phyloP scores from a whole-genome alignment of 2,329 filamentous ascomycete genomes.

The Diplodia sapinea region DNA sequence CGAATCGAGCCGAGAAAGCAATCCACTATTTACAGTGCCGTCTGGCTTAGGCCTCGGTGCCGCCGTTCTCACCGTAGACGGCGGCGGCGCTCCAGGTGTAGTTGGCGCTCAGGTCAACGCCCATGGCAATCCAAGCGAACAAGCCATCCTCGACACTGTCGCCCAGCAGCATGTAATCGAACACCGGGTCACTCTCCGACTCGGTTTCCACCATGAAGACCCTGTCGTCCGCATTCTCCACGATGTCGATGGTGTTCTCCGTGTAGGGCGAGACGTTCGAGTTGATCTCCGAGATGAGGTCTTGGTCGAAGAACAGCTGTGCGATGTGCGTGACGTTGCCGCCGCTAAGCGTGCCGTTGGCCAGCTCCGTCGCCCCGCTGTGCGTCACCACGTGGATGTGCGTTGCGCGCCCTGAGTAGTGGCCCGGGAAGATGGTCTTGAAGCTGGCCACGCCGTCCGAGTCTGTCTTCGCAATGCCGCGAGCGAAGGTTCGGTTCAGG shows the following conservation, averaged over 20 bases:
- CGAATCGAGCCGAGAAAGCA: not conserved
- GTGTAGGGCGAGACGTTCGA: constrained; percentile 50
- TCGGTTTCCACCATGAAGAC: constrained; percentile 53
- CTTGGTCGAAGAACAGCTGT: constrained; percentile 69
- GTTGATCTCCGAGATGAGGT: constrained; percentile 60
- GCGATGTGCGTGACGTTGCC: constrained; percentile 64
- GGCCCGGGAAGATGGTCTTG: constrained; percentile 56
- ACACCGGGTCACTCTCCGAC: constrained; percentile 58
- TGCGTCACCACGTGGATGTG: constrained; percentile 49
- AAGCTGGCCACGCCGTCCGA: constrained; percentile 57
- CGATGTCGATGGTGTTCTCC: constrained; percentile 52
- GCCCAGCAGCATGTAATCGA: constrained; percentile 64
- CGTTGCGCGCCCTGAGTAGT: constrained; percentile 47
- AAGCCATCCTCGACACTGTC: constrained; percentile 49
- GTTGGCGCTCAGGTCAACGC: constrained; percentile 9
- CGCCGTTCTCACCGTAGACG: constrained; percentile 10
- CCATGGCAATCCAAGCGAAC: constrained; percentile 41
- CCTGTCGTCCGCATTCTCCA: constrained; percentile 60
- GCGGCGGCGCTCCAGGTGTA: constrained; percentile 7
- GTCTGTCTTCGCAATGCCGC: constrained; percentile 56
- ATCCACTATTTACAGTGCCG: no score
- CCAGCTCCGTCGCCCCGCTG: constrained; percentile 47
- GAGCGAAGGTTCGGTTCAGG: constrained; percentile 50
- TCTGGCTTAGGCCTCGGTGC: constrained; percentile 1
- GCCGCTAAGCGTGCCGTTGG: constrained; percentile 59